These are phyloP conservation scores for Skeletonema potamos DNA, from an alignment of 108 stramenopile species.

Conservation along the genomic window DNA sequence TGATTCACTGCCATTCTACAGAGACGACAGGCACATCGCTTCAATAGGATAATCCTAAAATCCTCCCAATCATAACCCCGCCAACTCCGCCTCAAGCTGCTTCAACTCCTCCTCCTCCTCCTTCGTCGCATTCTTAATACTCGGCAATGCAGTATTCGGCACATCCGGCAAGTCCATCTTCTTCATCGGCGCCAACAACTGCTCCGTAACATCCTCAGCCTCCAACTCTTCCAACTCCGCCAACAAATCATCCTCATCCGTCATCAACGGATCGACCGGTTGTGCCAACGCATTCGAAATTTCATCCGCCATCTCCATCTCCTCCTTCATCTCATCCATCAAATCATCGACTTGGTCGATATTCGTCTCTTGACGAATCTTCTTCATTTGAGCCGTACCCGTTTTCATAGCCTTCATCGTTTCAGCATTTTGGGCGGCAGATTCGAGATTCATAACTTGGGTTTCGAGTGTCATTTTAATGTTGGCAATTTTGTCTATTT, in stretches of 20 bases:
- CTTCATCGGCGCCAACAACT: conserved; percentile 66
- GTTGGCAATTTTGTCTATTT: conserved; percentile 95
- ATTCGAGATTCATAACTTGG: conserved; percentile 96
- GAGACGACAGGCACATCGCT: too few species aligned
- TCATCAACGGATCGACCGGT: conserved; percentile 78
- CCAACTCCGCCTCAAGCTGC: conserved; percentile 85
- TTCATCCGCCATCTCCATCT: conserved; percentile 90
- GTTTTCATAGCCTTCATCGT: conserved; percentile 92
- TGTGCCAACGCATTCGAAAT: conserved; percentile 87
- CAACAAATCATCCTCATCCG: conserved; percentile 91
- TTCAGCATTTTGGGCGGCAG: conserved; percentile 91
- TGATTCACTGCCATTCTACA: too few species aligned
- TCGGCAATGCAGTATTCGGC: conserved; percentile 67
- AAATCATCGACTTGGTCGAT: conserved; percentile 96
- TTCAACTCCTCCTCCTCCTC: conserved; percentile 87
- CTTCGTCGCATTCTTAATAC: conserved; percentile 60
- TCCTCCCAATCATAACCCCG: conserved; percentile 62
- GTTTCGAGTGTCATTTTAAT: conserved; percentile 92
- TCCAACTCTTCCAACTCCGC: conserved; percentile 88
- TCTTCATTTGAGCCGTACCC: conserved; percentile 87
- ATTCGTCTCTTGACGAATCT: conserved; percentile 83
- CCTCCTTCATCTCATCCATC: conserved; percentile 94
- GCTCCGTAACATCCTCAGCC: conserved; percentile 81
- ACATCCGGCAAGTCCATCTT: conserved; percentile 59
- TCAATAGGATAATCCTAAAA: too few species aligned